Conservation (phyloP, 1,284 basidiomycete genomes). For the Ustilago sp. region DNA sequence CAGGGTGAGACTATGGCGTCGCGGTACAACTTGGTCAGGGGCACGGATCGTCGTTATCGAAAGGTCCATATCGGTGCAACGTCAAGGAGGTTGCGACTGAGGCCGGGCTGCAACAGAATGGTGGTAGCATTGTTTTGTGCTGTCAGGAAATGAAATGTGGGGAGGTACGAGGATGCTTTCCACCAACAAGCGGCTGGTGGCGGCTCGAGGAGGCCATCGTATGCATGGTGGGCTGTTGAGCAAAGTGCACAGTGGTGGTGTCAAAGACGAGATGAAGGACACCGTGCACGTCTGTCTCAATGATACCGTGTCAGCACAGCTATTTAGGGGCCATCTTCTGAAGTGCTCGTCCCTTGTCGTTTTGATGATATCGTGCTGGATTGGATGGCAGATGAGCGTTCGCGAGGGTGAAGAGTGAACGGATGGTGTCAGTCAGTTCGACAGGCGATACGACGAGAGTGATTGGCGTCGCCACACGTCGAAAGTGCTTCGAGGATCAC, state of each 20-base stretch:
- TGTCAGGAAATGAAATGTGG: not conserved
- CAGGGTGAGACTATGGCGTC: not conserved
- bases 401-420: too few species aligned
- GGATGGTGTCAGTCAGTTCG: too few species aligned
- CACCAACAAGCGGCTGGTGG: not conserved
- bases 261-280: not conserved
- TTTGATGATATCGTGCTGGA: not conserved
- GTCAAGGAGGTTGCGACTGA: too few species aligned
- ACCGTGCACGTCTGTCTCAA: slow-evolving; percentile 1
- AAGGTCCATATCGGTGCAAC: too few species aligned
- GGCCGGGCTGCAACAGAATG: too few species aligned
- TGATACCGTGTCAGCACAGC: not conserved
- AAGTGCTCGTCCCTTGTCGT: not conserved
- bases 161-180: not conserved
- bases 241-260: not conserved
- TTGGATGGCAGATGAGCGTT: not conserved
- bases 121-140: not conserved
- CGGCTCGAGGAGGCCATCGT: not conserved
- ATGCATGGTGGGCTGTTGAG: not conserved
- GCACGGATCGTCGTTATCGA: not conserved
- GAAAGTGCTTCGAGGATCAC: not conserved
- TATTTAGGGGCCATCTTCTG: not conserved
- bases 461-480: slow-evolving; percentile 19
- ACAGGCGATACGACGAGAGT: not conserved
- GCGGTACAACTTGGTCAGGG: not conserved